Base-by-base conservation (phyloP, 768 basidiomycete species). In the Pleurotus djamor region DNA sequence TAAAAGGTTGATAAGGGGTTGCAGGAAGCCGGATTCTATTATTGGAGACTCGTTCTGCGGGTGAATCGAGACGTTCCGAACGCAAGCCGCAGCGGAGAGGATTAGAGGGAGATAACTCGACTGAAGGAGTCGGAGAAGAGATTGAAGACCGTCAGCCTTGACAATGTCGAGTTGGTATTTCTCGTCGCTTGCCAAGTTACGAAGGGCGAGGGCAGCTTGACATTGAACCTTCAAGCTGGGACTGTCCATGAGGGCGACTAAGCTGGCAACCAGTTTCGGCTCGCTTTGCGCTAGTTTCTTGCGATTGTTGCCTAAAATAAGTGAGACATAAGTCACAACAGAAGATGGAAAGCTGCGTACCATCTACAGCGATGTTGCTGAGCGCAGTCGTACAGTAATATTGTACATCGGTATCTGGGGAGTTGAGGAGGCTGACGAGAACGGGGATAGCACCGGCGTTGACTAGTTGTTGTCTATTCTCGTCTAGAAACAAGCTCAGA, bases 91-190 rank as follows among this genome's bases (percentile, higher is more conserved):
- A 48, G 96, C 94, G 3, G 97, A 98, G 47, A 99, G 86, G 66
- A 99, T 98, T 63, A 98, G 87, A 17, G 97, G 97, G 21, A 98
- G 89, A 71, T 97, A 99, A 2, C 96, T 92, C 1, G 96, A 98
- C 71, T 96, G 94, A 33, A 99, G 81, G 34, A 99, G 89, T 50
- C 97, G 93, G 45, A 98, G 85, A 37, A 99, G 83, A 5, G 96
- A 89, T 55, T 89, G 85, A 14, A 99, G 83, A 48, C 97, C 97
- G 61, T 96, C 93, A 37, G 92, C 88, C 72, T 94, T 95, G 68
- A 99, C 97, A 57, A 99, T 98, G 72, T 99, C 97, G 52, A 98
- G 81, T 67, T 98, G 97, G 71, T 98, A 99, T 76, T 97, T 98
- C 76, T 98, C 96, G 71, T 99, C 97, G 66, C 93, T 96, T 41